A percentile compares a stretch with the other conserved stretches of the same genome.
These are phyloP conservation scores for Candida ficus DNA, from an alignment of 805 yeast species.

Conservation along the genomic window DNA sequence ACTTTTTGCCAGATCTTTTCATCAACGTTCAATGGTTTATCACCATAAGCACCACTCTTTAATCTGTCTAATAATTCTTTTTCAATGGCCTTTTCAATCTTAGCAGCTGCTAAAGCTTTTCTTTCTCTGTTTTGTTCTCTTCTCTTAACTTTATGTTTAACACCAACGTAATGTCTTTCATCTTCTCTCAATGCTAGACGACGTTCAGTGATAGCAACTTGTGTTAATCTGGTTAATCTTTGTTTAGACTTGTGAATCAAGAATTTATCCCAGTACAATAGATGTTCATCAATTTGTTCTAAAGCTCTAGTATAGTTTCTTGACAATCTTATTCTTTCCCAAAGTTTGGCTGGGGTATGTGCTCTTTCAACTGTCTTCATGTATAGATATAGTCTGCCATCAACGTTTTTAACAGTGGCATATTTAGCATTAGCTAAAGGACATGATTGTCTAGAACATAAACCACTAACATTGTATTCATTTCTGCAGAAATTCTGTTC, in stretches of 20 bases:
- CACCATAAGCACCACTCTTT: conserved; percentile 98
- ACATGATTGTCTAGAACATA: conserved; percentile 90
- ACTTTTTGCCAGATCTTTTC: conserved; percentile 95
- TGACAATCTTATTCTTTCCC: conserved; percentile 92
- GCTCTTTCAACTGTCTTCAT: conserved; percentile 98
- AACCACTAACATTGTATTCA: conserved; percentile 92
- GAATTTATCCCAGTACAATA: conserved; percentile 91
- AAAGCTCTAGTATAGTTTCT: conserved; percentile 87
- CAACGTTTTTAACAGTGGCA: conserved; percentile 79
- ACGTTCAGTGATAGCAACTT: conserved; percentile 93
- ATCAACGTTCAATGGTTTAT: conserved; percentile 94
- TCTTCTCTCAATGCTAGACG: conserved; percentile 85
- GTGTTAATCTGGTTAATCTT: conserved; percentile 89
- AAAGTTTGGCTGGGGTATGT: conserved; percentile 86
- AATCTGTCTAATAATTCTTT: conserved; percentile 90
- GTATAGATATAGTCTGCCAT: conserved; percentile 76
- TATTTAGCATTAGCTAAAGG: conserved; percentile 93
- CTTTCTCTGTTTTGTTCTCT: conserved; percentile 94
- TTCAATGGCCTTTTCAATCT: conserved; percentile 93
- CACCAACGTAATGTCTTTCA: conserved; percentile 90
- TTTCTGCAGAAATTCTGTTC: conserved; percentile 92
- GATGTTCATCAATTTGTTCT: conserved; percentile 80
- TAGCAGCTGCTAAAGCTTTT: conserved; percentile 94
- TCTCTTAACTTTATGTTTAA: conserved; percentile 89
- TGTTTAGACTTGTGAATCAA: conserved; percentile 92